These are phyloP conservation scores for Venturia pyrina DNA, from an alignment of 2,329 filamentous ascomycete genomes.

Conservation along the genomic window DNA sequence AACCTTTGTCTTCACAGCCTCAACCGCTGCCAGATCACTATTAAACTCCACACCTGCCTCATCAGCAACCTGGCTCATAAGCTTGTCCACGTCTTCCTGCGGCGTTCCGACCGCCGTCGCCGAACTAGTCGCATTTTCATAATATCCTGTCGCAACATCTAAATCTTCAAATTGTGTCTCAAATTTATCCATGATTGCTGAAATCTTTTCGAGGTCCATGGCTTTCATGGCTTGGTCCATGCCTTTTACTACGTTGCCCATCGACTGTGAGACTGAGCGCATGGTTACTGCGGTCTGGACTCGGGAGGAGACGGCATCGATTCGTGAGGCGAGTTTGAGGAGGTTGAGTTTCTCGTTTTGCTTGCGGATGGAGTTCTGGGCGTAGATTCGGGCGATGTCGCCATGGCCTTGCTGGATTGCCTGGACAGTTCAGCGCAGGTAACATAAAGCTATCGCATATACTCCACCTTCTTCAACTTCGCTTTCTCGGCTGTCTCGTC, in stretches of 20 bases:
- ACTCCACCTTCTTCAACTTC: slow-evolving; percentile 48
- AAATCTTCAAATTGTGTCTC: slow-evolving; percentile 46
- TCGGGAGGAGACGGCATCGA: slow-evolving; percentile 49
- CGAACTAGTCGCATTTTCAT: slow-evolving; percentile 74
- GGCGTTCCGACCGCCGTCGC: slow-evolving; percentile 65
- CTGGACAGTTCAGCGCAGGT: slow-evolving; percentile 21
- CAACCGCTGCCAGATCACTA: slow-evolving; percentile 58
- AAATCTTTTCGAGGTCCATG: slow-evolving; percentile 57
- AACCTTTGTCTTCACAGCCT: slow-evolving; percentile 42
- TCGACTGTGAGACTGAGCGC: slow-evolving; percentile 49
- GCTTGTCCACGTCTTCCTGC: slow-evolving; percentile 76
- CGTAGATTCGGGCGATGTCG: slow-evolving; percentile 54
- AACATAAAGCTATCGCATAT: neutral
- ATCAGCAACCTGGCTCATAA: slow-evolving; percentile 78
- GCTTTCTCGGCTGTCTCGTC: slow-evolving; percentile 51
- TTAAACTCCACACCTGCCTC: slow-evolving; percentile 77
- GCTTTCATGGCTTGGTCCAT: slow-evolving; percentile 54
- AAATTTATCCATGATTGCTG: slow-evolving; percentile 56
- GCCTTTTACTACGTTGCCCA: slow-evolving; percentile 52
- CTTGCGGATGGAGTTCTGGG: slow-evolving; percentile 53
- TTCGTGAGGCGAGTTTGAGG: slow-evolving; percentile 44
- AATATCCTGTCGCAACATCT: slow-evolving; percentile 52
- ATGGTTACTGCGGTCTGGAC: slow-evolving; percentile 57
- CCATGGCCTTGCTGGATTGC: slow-evolving; percentile 50
- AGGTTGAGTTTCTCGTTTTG: slow-evolving; percentile 53